Conservation (phyloP, 2,329 filamentous ascomycete species). For the Calycina herbarum region DNA sequence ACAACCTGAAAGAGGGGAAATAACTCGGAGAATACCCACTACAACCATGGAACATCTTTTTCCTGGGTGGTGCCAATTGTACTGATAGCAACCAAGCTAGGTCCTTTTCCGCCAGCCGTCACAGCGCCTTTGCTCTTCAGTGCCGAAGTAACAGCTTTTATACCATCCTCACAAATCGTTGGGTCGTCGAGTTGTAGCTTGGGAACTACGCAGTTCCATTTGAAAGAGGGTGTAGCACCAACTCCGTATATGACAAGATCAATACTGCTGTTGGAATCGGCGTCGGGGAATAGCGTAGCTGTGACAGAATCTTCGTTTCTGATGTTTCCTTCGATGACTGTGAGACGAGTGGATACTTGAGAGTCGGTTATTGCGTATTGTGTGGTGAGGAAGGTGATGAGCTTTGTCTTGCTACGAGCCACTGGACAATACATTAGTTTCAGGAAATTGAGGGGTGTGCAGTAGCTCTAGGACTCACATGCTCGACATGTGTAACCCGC, state of each 20-base stretch:
- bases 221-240: conserved; percentile 38
- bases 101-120: conserved; percentile 20
- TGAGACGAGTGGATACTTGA: conserved; percentile 40
- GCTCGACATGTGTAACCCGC: conserved; percentile 42
- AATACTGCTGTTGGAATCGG: conserved; percentile 39
- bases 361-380: conserved; percentile 11
- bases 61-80: conserved; percentile 46
- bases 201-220: conserved; percentile 36
- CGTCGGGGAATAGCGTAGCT: conserved; percentile 36
- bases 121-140: conserved; percentile 11
- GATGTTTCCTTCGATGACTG: conserved; percentile 49
- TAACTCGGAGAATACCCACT: conserved; percentile 20
- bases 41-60: conserved; percentile 46
- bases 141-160: conserved; percentile 44
- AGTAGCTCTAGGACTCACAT: conserved; percentile 11
- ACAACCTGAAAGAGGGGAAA: too few relatives aligned
- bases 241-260: conserved; percentile 51
- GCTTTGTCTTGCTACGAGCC: conserved; percentile 51
- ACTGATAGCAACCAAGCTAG: conserved; percentile 43
- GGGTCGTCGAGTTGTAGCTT: conserved; percentile 44
- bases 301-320: conserved; percentile 43
- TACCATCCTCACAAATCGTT: conserved; percentile 49
- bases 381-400: conserved; percentile 41
- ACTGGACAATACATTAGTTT: conserved; percentile 30
- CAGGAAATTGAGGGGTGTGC: neutral